phyloP scores from a whole-genome alignment of 2,329 filamentous ascomycete species.

The Laburnicola sp. region DNA sequence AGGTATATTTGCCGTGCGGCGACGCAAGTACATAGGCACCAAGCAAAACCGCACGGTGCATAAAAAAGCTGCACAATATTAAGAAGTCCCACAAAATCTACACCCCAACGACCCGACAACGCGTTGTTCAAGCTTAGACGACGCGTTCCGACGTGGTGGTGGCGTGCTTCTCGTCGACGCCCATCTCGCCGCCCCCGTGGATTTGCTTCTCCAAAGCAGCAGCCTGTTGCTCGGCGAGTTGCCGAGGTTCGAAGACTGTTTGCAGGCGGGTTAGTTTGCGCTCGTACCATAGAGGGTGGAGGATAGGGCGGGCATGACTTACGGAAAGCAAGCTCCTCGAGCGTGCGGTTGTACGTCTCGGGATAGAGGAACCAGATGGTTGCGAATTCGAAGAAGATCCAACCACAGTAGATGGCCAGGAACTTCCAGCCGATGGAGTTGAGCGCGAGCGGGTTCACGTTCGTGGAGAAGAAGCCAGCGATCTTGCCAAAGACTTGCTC shows the following conservation, averaged over 20 bases:
- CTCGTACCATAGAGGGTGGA: too few species aligned
- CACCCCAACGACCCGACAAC: too few species aligned
- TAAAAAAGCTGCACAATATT: too few species aligned
- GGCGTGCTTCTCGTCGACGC: constrained; percentile 19
- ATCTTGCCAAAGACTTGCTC: constrained; percentile 59
- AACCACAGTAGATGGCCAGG: constrained; percentile 60
- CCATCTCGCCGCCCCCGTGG: constrained; percentile 20
- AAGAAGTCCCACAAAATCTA: too few species aligned
- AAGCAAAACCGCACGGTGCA: too few species aligned
- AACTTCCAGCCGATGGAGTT: constrained; percentile 58
- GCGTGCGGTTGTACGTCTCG: constrained; percentile 58
- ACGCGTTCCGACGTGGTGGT: constrained; percentile 25
- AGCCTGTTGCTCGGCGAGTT: constrained; percentile 36
- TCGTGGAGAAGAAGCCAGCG: constrained; percentile 50
- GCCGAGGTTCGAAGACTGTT: constrained; percentile 43
- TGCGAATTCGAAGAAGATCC: constrained; percentile 58
- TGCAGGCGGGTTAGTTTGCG: constrained; percentile 11
- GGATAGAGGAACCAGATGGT: constrained; percentile 64
- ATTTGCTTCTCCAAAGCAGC: constrained; percentile 42
- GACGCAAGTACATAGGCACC: too few species aligned
- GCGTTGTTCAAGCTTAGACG: constrained; percentile 8
- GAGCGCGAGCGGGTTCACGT: constrained; percentile 65
- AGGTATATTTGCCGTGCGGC: too few species aligned
- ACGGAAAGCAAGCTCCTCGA: constrained; percentile 63
- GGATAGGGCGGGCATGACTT: constrained; percentile 9